Conservation (phyloP, 2,329 filamentous ascomycete species). For the Pseudogymnoascus sp. region DNA sequence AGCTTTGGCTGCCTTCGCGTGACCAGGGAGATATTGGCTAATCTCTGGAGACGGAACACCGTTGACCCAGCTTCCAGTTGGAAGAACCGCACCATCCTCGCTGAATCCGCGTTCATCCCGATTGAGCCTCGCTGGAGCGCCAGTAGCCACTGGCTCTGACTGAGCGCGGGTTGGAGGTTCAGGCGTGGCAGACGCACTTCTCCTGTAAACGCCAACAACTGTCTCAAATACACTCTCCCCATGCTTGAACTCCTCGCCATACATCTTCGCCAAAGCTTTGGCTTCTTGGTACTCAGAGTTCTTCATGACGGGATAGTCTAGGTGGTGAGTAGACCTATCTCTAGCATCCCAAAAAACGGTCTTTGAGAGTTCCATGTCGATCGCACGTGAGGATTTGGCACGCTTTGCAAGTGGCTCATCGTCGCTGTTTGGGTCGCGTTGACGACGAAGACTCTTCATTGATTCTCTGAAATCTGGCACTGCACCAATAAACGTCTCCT, state of each 20-base stretch:
- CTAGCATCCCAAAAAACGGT: constrained; percentile 47
- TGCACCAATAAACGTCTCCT: constrained; percentile 2
- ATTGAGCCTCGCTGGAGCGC: constrained; percentile 20
- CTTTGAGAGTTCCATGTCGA: constrained; percentile 49
- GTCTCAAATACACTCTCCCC: constrained; percentile 38
- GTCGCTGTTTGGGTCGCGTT: constrained; percentile 19
- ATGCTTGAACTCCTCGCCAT: constrained; percentile 45
- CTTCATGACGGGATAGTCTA: constrained; percentile 56
- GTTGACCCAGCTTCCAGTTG: constrained; percentile 1
- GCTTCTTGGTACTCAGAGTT: constrained; percentile 50
- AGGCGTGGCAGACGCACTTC: constrained; percentile 17
- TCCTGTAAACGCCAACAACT: constrained; percentile 22
- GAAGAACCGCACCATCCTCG: constrained; percentile 8
- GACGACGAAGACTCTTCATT: constrained; percentile 23
- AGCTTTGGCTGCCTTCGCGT: neutral
- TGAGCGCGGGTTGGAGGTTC: constrained; percentile 17
- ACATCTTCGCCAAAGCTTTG: constrained; percentile 39
- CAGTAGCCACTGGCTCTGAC: constrained; percentile 21
- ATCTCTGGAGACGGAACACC: constrained; percentile 4
- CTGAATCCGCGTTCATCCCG: constrained; percentile 24
- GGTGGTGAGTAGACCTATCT: constrained; percentile 48
- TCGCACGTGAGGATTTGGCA: constrained; percentile 44
- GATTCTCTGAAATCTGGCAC: constrained; percentile 10
- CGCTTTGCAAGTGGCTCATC: constrained; percentile 36
- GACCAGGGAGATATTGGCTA: neutral